Base-by-base conservation (phyloP, 306 rosid species). In the Datisca glomerata region DNA sequence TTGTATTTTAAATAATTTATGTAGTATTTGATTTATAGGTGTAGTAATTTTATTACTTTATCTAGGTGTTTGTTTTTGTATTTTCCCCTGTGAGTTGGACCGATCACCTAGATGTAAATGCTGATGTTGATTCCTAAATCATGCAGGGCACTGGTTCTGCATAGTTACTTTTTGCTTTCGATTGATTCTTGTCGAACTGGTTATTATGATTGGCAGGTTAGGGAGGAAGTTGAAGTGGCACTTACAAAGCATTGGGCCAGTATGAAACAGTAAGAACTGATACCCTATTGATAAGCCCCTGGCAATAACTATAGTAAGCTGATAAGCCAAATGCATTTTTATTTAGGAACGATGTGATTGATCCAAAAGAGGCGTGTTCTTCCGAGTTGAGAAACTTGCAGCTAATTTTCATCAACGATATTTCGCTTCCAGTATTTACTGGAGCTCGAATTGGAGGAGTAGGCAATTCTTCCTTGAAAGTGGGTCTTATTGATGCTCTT, bases 381-480 rank as follows among this genome's bases (percentile, higher is more conserved):
- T 44, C 72, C 6, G 79, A 56, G 43, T 59, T 70, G 38, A 80
- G 79, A 72, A 77, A 60, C 67, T 67, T 80, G 58, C 80, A 66
- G 69, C 73, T 91, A 25, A 79, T 73, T 64, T 91, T 91, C 41
- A 54, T 66, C 57, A 80, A 66, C 61, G 71, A 53, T 54, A 59
- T 74, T 31, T 91, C 74, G 57, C 96, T 84, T 57, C 96, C 96
- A 2, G 98, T 91, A 22, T 91, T 91, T 45, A 91, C 98, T 5
- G 98, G 98, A 48, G 78, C 94, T 71, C 86, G 98, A 43, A 80
- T 91, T 36, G 98, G 84, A 75, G 96, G 93, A 71, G 85, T 75
- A 49, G 86, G 84, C 45, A 56, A 76, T 49, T 67, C 81, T 35
- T 56, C 49, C 64, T 40, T 91, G 57, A 81, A 54, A 65, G 69